Conservation (phyloP, 176 grass and related monocot species). For the Cocos nucifera region DNA sequence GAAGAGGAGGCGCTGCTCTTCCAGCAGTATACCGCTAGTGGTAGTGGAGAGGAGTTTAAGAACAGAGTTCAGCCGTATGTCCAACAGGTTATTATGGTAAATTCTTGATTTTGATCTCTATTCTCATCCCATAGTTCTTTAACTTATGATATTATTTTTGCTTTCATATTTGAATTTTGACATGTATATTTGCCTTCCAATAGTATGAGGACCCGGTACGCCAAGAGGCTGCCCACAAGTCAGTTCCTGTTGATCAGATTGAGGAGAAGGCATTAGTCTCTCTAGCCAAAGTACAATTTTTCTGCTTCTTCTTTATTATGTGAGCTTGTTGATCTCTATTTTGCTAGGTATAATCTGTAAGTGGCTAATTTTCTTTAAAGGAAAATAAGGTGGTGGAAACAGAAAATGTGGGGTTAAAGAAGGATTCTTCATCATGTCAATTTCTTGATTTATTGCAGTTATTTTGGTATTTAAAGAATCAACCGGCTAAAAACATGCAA, state of each 20-base stretch:
- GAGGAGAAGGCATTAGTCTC: constrained; percentile 77
- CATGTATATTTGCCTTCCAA: neutral
- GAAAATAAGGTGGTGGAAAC: no score
- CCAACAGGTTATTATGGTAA: constrained; percentile 72
- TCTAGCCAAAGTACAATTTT: constrained; percentile 61
- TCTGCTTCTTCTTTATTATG: neutral
- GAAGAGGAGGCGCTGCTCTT: constrained; percentile 84
- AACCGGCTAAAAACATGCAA: no score
- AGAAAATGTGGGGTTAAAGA: no score
- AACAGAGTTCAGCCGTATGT: constrained; percentile 54
- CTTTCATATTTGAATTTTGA: neutral
- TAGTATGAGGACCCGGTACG: constrained; percentile 69
- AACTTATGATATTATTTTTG: constrained; percentile 19
- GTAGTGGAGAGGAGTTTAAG: constrained; percentile 44
- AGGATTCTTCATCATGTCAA: no score
- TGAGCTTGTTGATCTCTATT: neutral
- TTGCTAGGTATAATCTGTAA: no score
- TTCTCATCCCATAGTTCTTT: neutral
- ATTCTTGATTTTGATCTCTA: constrained; percentile 8
- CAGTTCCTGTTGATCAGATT: constrained; percentile 66
- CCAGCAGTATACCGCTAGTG: constrained; percentile 36
- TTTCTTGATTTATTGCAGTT: no score
- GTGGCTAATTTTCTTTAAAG: no score
- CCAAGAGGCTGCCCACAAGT: constrained; percentile 67
- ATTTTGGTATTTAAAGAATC: no score